Evolutionary conservation across 768 basidiomycete genomes (phyloP).

Genomic region (Chiua virens): DNA sequence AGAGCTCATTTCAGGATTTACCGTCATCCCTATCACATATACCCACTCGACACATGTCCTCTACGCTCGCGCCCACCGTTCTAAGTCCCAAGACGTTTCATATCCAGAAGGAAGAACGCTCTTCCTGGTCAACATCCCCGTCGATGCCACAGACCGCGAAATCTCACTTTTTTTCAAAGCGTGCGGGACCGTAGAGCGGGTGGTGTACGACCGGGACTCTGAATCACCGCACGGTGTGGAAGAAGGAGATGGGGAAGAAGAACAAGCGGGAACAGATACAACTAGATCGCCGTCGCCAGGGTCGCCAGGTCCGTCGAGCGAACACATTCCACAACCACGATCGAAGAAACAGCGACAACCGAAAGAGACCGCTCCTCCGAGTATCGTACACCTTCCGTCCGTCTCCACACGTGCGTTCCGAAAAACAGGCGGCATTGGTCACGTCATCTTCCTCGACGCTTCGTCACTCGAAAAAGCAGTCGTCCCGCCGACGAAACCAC

Average conservation of each 20-base stretch:
- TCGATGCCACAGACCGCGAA: slow-evolving; percentile 84
- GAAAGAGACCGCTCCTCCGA: slow-evolving; percentile 39
- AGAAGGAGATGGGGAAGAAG: slow-evolving; percentile 33
- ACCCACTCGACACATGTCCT: slow-evolving; percentile 58
- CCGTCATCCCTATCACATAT: slow-evolving; percentile 41
- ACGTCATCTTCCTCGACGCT: slow-evolving; percentile 69
- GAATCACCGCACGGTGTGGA: slow-evolving; percentile 23
- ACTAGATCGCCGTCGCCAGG: background rate
- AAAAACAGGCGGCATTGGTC: slow-evolving; percentile 65
- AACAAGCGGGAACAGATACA: background rate
- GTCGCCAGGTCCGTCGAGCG: background rate
- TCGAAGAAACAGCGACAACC: slow-evolving; percentile 32
- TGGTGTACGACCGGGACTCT: slow-evolving; percentile 60
- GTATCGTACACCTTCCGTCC: slow-evolving; percentile 60
- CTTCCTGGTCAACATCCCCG: slow-evolving; percentile 87
- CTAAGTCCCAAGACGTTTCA: slow-evolving; percentile 38
- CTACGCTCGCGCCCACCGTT: slow-evolving; percentile 70
- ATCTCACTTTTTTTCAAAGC: slow-evolving; percentile 73
- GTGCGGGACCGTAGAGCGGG: slow-evolving; percentile 74
- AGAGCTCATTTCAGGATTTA: slow-evolving; percentile 33
- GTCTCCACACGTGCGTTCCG: slow-evolving; percentile 53
- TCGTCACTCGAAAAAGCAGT: slow-evolving; percentile 72
- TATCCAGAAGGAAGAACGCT: slow-evolving; percentile 67
- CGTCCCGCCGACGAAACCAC: slow-evolving; percentile 46
- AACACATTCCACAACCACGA: slow-evolving; percentile 21